Percentiles rank a stretch among this genome's conserved stretches.
Conservation (phyloP, 352 stramenopile genomes). For the Phytophthora pisi region DNA sequence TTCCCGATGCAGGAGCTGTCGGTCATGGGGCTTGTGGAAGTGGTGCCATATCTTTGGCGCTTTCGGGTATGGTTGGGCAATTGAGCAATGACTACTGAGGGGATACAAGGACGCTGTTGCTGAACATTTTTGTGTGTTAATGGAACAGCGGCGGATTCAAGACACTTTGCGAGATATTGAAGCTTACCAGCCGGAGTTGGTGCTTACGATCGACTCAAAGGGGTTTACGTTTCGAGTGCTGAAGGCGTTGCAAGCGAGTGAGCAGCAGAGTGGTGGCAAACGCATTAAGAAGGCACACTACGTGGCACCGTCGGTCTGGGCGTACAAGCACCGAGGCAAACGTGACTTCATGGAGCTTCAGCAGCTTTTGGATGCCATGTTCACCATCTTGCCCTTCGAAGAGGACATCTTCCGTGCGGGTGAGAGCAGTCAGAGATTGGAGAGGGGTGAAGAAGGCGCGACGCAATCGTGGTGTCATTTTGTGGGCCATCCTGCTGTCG, state of each 20-base stretch:
- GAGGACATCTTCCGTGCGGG: conserved; percentile 43
- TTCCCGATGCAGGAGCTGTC: conserved; percentile 79
- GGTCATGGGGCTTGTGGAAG: conserved; percentile 75
- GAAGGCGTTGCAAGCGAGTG: conserved; percentile 36
- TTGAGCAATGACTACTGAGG: background rate
- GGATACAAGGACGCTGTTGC: background rate
- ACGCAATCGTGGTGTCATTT: conserved; percentile 53
- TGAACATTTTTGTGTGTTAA: conserved; percentile 4
- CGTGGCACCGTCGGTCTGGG: conserved; percentile 80
- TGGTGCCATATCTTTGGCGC: conserved; percentile 62
- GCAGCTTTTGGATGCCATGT: conserved; percentile 63
- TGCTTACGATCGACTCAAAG: conserved; percentile 84
- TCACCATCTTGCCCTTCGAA: conserved; percentile 79
- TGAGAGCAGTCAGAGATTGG: background rate
- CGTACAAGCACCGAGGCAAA: conserved; percentile 60
- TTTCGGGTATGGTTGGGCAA: conserved; percentile 36
- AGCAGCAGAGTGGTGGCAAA: conserved; percentile 7
- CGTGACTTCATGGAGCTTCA: conserved; percentile 43
- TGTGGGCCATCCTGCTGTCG: conserved; percentile 69
- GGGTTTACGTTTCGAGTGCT: conserved; percentile 76
- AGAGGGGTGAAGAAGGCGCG: background rate
- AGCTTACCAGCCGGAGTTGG: conserved; percentile 52
- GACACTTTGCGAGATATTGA: conserved; percentile 66
- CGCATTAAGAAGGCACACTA: conserved; percentile 67
- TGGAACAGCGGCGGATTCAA: conserved; percentile 43